These are phyloP conservation scores for Acer saccharum DNA, from an alignment of 345 rosid species.

Conservation along the genomic window DNA sequence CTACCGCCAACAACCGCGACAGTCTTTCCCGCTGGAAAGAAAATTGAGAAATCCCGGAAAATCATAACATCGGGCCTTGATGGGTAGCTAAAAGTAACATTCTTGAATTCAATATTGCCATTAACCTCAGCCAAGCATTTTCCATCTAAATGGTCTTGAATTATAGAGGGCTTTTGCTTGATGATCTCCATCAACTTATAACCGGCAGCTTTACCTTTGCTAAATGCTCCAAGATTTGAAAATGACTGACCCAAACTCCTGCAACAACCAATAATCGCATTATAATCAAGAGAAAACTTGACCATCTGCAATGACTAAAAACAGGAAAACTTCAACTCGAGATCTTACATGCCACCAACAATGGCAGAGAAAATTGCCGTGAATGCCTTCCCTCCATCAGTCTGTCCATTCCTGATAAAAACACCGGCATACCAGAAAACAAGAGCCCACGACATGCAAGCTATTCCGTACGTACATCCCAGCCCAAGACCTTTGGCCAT, in stretches of 20 bases:
- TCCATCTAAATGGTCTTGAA: constrained; percentile 72
- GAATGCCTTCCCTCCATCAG: constrained; percentile 98
- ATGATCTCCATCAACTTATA: constrained; percentile 96
- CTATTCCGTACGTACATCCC: constrained; percentile 98
- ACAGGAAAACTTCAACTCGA: constrained; percentile 3
- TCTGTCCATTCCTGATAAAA: constrained; percentile 88
- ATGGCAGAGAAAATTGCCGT: constrained; percentile 99
- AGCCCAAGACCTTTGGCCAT: constrained; percentile 99
- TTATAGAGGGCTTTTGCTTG: constrained; percentile 85
- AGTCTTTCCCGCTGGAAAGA: constrained; percentile 95
- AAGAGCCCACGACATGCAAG: constrained; percentile 99
- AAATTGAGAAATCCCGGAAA: constrained; percentile 82
- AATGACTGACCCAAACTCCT: constrained; percentile 99
- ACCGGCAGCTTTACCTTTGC: constrained; percentile 99
- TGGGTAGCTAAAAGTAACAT: constrained; percentile 94
- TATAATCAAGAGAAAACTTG: background rate
- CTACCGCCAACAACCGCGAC: constrained; percentile 99
- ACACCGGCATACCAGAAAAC: constrained; percentile 99
- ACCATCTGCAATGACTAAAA: background rate
- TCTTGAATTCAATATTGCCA: constrained; percentile 91
- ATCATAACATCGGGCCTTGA: constrained; percentile 95
- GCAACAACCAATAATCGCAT: constrained; percentile 27
- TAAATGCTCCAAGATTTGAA: constrained; percentile 97
- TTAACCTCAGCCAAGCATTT: constrained; percentile 73
- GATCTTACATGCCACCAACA: constrained; percentile 97